Evolutionary conservation across 495 filamentous ascomycete genomes (phyloP), one percentile per base, ranked within the genome.

Genomic region (Penicillium canescens): DNA sequence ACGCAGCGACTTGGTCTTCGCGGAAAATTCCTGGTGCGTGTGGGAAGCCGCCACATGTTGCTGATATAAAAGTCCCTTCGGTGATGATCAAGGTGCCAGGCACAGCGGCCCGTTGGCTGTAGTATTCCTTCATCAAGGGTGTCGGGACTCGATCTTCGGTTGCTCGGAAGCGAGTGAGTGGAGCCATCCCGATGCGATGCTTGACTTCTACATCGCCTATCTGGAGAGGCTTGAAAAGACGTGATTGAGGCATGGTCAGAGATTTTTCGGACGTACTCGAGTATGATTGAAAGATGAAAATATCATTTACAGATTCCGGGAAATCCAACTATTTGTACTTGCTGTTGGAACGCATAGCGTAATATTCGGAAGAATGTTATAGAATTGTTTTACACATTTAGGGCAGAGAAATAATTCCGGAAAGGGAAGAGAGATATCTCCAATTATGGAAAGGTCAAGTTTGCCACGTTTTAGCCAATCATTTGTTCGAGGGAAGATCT

Each of bases 1-100:
- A 91, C 0, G 69, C 78, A 1, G 55, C 61, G 44, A 85, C 76
- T 61, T 92, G 89, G 12, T 67, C 81, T 2, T 75, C 61, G 50
- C 53, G 78, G 59, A 71, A 89, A 60, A 92, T 81, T 2, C 86
- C 86, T 0, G 88, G 86, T 3, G 74, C 81, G 56, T 88, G 78
- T 26, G 58, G 42, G 59, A 74, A 82, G 5, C 70, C 78, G 14
- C 59, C 67, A 14, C 79, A 74, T 34, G 60, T 54, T 4, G 78
- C 66, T 3, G 84, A 80, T 55, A 91, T 83, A 50, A 84, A 75
- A 10, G 86, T 85, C 3, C 75, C 87, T 69, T 93, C 88, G 12
- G 77, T 77, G 42, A 74, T 68, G 41, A 85, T 71, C 14, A 83
- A 57, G 2, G 82, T 72, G 0, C 78, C 77, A 2, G 81, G 80